A percentile compares a stretch with the other conserved stretches of the same genome.
These are phyloP conservation scores for Cladosporium sp. DNA, from an alignment of 2,329 filamentous ascomycete genomes.

Conservation along the genomic window DNA sequence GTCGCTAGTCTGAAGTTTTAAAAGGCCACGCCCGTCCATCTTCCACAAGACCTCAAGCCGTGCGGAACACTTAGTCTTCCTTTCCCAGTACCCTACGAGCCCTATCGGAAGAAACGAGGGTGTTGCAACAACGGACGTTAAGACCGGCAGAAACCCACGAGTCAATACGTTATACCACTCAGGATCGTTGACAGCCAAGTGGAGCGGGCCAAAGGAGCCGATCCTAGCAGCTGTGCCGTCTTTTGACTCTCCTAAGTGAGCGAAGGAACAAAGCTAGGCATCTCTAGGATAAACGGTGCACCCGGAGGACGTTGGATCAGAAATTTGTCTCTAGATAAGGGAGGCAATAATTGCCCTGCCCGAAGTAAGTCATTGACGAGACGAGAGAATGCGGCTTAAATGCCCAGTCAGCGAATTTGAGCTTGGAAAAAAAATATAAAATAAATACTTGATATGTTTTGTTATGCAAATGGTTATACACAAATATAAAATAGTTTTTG, in stretches of 20 bases:
- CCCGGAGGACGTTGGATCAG: too few species aligned
- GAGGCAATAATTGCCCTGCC: background rate
- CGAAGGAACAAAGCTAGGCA: background rate
- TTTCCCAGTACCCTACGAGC: too few species aligned
- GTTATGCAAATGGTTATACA: constrained; percentile 4
- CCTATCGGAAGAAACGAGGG: background rate
- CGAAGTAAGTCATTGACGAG: background rate
- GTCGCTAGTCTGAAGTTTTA: too few species aligned
- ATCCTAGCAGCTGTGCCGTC: background rate
- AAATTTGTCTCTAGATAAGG: too few species aligned
- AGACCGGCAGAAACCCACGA: background rate
- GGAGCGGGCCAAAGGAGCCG: background rate
- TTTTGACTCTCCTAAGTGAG: background rate
- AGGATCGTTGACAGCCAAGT: background rate
- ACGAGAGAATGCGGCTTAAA: background rate
- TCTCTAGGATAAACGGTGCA: background rate
- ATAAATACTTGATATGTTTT: background rate
- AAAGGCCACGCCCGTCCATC: too few species aligned
- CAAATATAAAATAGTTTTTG: background rate
- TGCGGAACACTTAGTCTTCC: too few species aligned
- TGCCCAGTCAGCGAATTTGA: too few species aligned
- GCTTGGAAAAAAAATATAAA: too few species aligned
- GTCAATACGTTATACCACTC: background rate
- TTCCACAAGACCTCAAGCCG: too few species aligned
- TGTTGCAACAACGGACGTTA: background rate